Evolutionary conservation across 768 basidiomycete species (phyloP).

Genomic region (Amanita muscaria): DNA sequence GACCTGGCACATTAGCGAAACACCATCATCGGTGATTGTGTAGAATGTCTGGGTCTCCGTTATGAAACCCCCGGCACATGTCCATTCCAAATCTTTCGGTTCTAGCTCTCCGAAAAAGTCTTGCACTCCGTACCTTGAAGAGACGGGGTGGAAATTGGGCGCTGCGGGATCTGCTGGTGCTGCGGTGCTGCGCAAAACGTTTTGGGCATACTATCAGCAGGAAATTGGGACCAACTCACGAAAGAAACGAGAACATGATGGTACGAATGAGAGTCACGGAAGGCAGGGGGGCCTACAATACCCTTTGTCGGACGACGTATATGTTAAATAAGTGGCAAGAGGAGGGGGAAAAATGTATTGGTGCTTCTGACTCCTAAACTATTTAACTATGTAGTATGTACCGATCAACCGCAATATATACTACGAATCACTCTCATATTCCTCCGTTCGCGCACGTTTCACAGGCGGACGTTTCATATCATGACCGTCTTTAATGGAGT

Average conservation of each 20-base stretch:
- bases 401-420: background rate
- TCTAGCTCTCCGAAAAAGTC: slow-evolving; percentile 72
- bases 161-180: slow-evolving; percentile 55
- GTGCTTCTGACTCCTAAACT: too few relatives aligned
- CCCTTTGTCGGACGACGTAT: too few relatives aligned
- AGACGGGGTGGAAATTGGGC: slow-evolving; percentile 79
- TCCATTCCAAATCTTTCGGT: slow-evolving; percentile 72
- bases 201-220: slow-evolving; percentile 4
- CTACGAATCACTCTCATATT: background rate
- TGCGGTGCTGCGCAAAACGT: slow-evolving; percentile 31
- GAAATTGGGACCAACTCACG: slow-evolving; percentile 41
- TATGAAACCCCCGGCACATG: slow-evolving; percentile 73
- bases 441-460: slow-evolving; percentile 7
- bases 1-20: slow-evolving; percentile 70
- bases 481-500: background rate
- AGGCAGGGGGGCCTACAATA: too few relatives aligned
- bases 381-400: too few relatives aligned
- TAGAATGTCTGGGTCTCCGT: slow-evolving; percentile 93
- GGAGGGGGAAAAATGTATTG: too few relatives aligned
- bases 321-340: too few relatives aligned
- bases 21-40: slow-evolving; percentile 71
- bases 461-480: slow-evolving; percentile 4
- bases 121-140: slow-evolving; percentile 41
- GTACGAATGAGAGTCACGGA: slow-evolving; percentile 14
- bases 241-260: slow-evolving; percentile 72